Evolutionary conservation across 2,329 filamentous ascomycete genomes (phyloP).

Genomic region (Triangularia verruculosa): DNA sequence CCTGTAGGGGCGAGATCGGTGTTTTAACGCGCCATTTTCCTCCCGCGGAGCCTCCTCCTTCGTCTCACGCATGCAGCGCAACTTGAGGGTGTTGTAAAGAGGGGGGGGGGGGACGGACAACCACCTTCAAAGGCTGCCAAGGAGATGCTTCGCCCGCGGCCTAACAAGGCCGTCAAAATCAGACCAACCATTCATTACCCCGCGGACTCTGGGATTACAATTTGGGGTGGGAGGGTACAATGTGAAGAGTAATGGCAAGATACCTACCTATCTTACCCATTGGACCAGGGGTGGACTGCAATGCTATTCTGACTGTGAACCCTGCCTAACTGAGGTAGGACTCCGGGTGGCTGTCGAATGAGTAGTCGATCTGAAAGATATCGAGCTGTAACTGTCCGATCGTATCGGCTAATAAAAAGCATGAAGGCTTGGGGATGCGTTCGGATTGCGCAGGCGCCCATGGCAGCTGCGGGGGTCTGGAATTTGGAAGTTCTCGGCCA

Average conservation of each 20-base stretch:
- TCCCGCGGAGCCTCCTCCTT: background rate
- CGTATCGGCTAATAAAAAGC: background rate
- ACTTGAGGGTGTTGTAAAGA: background rate
- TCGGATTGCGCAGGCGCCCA: background rate
- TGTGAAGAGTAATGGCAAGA: background rate
- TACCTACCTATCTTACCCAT: background rate
- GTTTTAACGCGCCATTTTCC: background rate
- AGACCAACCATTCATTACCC: background rate
- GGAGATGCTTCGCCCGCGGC: background rate
- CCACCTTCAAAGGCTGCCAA: background rate
- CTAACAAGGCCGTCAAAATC: background rate
- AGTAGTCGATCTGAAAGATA: background rate
- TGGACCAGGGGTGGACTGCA: background rate
- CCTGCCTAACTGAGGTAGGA: background rate
- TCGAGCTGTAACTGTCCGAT: background rate
- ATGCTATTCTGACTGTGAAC: too few species aligned
- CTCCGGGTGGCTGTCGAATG: background rate
- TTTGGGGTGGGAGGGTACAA: background rate
- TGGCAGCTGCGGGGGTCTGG: too few species aligned
- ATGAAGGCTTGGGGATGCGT: background rate
- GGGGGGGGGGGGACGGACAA: background rate
- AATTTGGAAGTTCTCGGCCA: background rate
- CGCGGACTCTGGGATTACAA: background rate
- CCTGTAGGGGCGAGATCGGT: background rate
- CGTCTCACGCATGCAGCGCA: background rate